Evolutionary conservation across 2,329 filamentous ascomycete genomes (phyloP).

Genomic region (Colletotrichum gloeosporioides): DNA sequence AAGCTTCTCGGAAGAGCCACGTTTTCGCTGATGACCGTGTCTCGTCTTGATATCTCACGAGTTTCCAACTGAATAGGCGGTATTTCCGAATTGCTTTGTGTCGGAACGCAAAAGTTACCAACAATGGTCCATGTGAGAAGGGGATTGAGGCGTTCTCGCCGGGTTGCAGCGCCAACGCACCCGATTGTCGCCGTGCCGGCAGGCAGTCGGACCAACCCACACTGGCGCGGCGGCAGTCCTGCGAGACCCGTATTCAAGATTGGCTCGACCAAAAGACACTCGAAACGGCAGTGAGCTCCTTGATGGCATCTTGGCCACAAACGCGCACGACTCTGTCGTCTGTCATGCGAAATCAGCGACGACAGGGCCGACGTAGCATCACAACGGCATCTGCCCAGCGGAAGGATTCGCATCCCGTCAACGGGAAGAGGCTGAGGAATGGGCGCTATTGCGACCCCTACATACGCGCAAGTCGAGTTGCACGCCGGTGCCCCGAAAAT

Average conservation of each 20-base stretch:
- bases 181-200: not conserved
- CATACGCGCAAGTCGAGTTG: not conserved
- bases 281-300: constrained; percentile 2
- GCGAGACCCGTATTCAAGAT: constrained; percentile 14
- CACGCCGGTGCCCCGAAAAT: not conserved
- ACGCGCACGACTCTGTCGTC: not conserved
- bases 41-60: not conserved
- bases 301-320: not conserved
- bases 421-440: not conserved
- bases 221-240: constrained; percentile 5
- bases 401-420: not conserved
- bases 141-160: not conserved
- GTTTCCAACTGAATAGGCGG: not conserved
- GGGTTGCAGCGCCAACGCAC: not conserved
- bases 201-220: not conserved
- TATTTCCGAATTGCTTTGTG: not conserved
- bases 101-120: not conserved
- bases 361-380: not conserved
- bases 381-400: not conserved
- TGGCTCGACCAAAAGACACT: not conserved
- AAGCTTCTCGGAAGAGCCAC: not conserved
- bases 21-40: not conserved
- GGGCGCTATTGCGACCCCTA: not conserved
- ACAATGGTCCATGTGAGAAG: not conserved
- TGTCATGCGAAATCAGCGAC: not conserved